Evolutionary conservation across 176 grass and related monocot genomes (phyloP), one percentile per base, ranked within the genome.

Genomic region (Areca catechu): DNA sequence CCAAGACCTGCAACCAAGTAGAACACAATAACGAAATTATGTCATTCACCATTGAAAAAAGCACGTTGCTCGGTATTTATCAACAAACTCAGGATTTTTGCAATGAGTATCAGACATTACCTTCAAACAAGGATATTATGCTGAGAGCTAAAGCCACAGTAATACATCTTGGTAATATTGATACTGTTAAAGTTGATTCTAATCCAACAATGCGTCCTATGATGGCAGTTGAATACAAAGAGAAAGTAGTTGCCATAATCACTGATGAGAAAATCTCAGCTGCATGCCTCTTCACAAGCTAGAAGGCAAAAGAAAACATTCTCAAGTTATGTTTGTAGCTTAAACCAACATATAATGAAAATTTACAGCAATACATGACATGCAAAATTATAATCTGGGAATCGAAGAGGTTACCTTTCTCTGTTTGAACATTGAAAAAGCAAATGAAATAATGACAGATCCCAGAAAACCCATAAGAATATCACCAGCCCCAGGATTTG

Each of bases 351-450:
- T 43, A 43, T 43, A 43, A 14, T 43, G 34, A 43, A 43, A 43
- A 43, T 12, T 14, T 43, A 43, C 34, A 43, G 7, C 7, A 14
- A 12, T 12, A 12, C 7, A 6, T 29, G 27, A 12, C 34, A 14
- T 43, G 34, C 34, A 43, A 43, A 12, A 43, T 12, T 43, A 43
- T 43, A 12, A 43, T 43, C 34, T 12, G 2, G 2, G 34, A 43
- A 43, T 43, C 7, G 6, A 43, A 43, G 34, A 37, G 34, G 34
- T 43, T 43, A 91, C 93, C 93, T 97, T 88, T 76, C 93, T 85
- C 76, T 92, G 87, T 76, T 91, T 85, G 75, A 92, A 97, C 81
- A 97, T 92, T 19, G 93, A 82, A 85, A 97, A 97, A 7, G 93
- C 81, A 57, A 91, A 97, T 57, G 93, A 88, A 76, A 97, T 73